phyloP scores from a whole-genome alignment of 1,284 basidiomycete genomes.

The Ceratobasidium sp. region DNA sequence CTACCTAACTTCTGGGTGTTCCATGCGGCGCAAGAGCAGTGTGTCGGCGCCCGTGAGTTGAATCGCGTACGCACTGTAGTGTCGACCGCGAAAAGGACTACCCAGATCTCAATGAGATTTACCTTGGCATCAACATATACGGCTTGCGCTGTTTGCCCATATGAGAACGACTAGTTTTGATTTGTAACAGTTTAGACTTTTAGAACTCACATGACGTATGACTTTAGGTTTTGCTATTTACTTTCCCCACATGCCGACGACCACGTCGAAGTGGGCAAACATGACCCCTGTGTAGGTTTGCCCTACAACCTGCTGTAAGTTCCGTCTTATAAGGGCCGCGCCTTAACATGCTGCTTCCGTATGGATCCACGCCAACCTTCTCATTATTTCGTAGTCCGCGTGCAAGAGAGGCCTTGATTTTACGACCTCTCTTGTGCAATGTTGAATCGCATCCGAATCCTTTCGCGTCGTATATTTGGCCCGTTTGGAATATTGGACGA shows the following conservation, averaged over 20 bases:
- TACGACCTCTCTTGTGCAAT: conserved; percentile 12
- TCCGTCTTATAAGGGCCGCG: conserved; percentile 1
- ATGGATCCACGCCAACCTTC: neutral
- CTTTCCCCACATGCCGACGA: conserved; percentile 23
- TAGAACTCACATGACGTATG: conserved; percentile 24
- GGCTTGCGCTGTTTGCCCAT: neutral
- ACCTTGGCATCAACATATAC: neutral
- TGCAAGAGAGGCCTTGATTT: neutral
- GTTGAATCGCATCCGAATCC: conserved; percentile 13
- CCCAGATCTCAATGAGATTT: neutral
- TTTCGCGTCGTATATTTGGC: conserved; percentile 29
- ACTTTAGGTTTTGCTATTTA: neutral
- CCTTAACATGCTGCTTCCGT: neutral
- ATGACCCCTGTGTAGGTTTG: conserved; percentile 27
- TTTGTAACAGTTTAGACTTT: conserved; percentile 36
- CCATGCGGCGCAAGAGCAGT: neutral
- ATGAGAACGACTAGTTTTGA: neutral
- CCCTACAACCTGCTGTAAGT: conserved; percentile 32
- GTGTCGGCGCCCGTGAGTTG: too few species aligned
- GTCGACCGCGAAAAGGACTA: too few species aligned
- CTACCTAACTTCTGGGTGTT: neutral
- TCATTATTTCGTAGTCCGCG: neutral
- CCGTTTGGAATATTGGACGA: conserved; percentile 30
- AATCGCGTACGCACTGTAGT: too few species aligned
- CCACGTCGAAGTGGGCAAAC: conserved; percentile 33